These are phyloP conservation scores for Penicillium olsonii DNA, from an alignment of 2,329 filamentous ascomycete species.

Conservation along the genomic window DNA sequence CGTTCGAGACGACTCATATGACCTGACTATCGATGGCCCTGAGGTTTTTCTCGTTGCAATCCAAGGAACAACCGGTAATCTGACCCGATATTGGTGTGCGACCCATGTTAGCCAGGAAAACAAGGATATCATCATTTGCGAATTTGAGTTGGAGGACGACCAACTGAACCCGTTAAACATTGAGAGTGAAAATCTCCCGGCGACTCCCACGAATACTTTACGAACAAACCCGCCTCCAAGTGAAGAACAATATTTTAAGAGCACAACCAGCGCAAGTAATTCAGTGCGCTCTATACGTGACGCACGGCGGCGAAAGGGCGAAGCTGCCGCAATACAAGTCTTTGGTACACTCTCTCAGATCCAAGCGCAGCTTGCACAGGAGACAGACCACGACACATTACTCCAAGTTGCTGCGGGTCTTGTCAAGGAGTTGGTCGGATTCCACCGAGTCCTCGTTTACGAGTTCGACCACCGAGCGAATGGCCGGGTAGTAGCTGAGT, in stretches of 20 bases:
- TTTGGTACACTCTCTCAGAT: not conserved
- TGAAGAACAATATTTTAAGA: not conserved
- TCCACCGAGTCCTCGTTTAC: constrained; percentile 91
- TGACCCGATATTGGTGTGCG: constrained; percentile 71
- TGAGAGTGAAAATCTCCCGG: not conserved
- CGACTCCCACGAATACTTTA: not conserved
- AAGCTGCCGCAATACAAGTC: constrained; percentile 86
- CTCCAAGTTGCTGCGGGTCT: constrained; percentile 56
- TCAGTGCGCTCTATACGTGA: constrained; percentile 49
- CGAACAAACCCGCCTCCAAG: not conserved
- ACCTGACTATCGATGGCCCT: constrained; percentile 72
- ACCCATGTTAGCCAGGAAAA: constrained; percentile 73
- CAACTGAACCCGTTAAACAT: constrained; percentile 53
- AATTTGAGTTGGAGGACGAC: constrained; percentile 85
- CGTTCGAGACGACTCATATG: constrained; percentile 76
- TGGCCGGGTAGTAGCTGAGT: constrained; percentile 83
- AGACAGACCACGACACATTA: not conserved
- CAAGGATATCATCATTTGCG: constrained; percentile 74
- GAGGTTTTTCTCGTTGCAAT: constrained; percentile 77
- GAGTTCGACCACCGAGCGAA: constrained; percentile 84
- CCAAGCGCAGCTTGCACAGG: not conserved
- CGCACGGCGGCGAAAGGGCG: constrained; percentile 56
- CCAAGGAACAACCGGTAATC: constrained; percentile 59
- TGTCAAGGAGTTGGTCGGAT: constrained; percentile 85
- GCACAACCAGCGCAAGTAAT: not conserved